Conservation (phyloP, 768 basidiomycete species). For the Stropharia rugosoannulata region DNA sequence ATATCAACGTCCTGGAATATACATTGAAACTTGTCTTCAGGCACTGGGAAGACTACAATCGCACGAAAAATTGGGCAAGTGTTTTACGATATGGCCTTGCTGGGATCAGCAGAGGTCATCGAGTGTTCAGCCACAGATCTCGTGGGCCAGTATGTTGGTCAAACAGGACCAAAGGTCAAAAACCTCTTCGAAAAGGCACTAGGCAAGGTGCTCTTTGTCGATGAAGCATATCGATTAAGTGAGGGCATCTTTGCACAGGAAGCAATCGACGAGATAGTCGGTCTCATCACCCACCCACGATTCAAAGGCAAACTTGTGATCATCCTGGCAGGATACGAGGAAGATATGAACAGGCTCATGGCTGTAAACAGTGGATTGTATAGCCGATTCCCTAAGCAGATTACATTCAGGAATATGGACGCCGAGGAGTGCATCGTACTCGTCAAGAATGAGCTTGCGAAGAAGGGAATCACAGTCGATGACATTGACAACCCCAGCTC, state of each 20-base stretch:
- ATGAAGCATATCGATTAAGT: constrained; percentile 66
- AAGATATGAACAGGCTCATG: constrained; percentile 63
- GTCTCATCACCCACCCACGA: constrained; percentile 54
- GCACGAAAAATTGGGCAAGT: constrained; percentile 61
- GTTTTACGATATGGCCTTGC: constrained; percentile 60
- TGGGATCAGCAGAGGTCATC: constrained; percentile 44
- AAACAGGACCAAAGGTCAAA: constrained; percentile 67
- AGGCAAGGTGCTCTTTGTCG: constrained; percentile 68
- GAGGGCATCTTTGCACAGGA: constrained; percentile 68
- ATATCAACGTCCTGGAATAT: not conserved
- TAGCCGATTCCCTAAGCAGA: constrained; percentile 66
- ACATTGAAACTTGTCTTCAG: constrained; percentile 26
- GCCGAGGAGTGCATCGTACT: constrained; percentile 49
- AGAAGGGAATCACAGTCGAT: constrained; percentile 36
- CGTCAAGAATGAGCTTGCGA: constrained; percentile 45
- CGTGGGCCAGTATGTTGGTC: constrained; percentile 68
- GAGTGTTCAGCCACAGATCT: constrained; percentile 74
- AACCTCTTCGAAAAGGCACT: constrained; percentile 62
- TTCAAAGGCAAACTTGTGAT: constrained; percentile 62
- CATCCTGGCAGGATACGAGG: constrained; percentile 69
- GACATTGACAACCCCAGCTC: constrained; percentile 31
- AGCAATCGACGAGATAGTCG: constrained; percentile 71
- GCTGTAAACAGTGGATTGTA: constrained; percentile 60
- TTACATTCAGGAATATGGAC: constrained; percentile 52
- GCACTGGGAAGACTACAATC: constrained; percentile 56